Conservation (phyloP, 148 eudicot genomes). For the Polygonum maritimum region DNA sequence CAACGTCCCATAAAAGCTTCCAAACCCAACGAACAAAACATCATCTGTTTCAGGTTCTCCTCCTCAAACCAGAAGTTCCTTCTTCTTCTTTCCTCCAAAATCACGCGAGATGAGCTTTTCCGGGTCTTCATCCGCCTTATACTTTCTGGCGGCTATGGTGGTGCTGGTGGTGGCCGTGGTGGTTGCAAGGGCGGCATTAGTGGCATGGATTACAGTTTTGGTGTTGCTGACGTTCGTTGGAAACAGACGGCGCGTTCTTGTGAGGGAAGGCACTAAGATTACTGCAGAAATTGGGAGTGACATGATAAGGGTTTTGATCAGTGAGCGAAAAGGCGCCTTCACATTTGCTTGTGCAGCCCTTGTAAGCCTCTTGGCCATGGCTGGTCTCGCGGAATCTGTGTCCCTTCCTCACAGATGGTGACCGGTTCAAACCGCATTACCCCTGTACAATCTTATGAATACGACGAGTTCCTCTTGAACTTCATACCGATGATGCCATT, state of each 20-base stretch:
- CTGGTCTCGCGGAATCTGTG: neutral
- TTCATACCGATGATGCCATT: neutral
- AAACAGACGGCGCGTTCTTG: slow-evolving; percentile 56
- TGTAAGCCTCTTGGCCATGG: slow-evolving; percentile 46
- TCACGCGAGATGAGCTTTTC: slow-evolving; percentile 1
- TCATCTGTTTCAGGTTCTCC: neutral
- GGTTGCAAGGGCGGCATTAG: slow-evolving; percentile 44
- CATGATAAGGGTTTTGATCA: slow-evolving; percentile 28
- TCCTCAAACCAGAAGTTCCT: neutral
- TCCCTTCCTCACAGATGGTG: slow-evolving; percentile 1
- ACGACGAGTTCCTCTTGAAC: neutral
- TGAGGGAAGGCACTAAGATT: slow-evolving; percentile 48
- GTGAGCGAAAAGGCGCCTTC: slow-evolving; percentile 29
- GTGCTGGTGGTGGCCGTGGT: slow-evolving; percentile 19
- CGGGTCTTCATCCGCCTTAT: slow-evolving; percentile 1
- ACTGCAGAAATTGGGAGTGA: slow-evolving; percentile 27
- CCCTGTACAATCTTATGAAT: neutral
- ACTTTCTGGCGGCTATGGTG: neutral
- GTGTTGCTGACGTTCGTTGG: slow-evolving; percentile 63
- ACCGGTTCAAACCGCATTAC: neutral
- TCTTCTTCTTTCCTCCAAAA: neutral
- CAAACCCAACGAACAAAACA: neutral
- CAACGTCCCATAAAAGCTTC: neutral
- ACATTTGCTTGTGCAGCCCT: slow-evolving; percentile 32
- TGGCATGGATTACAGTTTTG: slow-evolving; percentile 65